Evolutionary conservation across 2,329 filamentous ascomycete species (phyloP).

Genomic region (Colletotrichum sp.): DNA sequence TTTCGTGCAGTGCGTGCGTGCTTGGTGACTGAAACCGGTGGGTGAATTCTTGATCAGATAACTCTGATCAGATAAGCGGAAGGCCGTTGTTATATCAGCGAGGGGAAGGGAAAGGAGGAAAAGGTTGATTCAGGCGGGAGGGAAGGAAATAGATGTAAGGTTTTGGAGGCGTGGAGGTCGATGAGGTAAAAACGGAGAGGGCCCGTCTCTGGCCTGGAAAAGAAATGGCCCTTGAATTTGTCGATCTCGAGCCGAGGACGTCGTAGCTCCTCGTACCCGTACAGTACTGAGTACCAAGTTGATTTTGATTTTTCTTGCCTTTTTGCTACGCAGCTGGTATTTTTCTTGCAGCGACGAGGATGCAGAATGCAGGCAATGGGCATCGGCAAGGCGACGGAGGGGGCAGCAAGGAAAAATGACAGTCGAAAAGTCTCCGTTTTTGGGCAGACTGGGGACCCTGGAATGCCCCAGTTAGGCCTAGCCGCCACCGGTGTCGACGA

Average conservation of each 20-base stretch:
- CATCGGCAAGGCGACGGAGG: not conserved
- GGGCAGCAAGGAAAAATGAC: constrained; percentile 2
- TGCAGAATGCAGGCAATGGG: not conserved
- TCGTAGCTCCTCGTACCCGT: not conserved
- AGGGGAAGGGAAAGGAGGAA: not conserved
- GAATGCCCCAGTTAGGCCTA: not conserved
- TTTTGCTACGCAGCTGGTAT: not conserved
- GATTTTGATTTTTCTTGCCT: not conserved
- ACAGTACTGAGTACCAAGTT: not conserved
- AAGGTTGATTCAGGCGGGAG: not conserved
- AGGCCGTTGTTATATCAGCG: not conserved
- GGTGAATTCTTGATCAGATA: constrained; percentile 19
- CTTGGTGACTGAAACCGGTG: not conserved
- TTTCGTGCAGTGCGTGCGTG: not conserved
- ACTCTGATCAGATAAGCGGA: constrained; percentile 17
- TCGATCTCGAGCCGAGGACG: not conserved
- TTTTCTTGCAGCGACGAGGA: not conserved
- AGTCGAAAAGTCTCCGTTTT: not conserved
- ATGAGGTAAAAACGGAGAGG: not conserved
- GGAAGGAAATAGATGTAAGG: not conserved
- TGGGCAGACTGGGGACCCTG: not conserved
- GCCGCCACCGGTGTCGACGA: not conserved
- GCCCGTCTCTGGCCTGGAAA: not conserved
- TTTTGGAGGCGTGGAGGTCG: constrained; percentile 3
- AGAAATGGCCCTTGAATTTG: not conserved